A percentile compares a stretch with the other conserved stretches of the same genome.
These are phyloP conservation scores for Candida taoyuanica DNA, from an alignment of 805 yeast species.

Conservation along the genomic window DNA sequence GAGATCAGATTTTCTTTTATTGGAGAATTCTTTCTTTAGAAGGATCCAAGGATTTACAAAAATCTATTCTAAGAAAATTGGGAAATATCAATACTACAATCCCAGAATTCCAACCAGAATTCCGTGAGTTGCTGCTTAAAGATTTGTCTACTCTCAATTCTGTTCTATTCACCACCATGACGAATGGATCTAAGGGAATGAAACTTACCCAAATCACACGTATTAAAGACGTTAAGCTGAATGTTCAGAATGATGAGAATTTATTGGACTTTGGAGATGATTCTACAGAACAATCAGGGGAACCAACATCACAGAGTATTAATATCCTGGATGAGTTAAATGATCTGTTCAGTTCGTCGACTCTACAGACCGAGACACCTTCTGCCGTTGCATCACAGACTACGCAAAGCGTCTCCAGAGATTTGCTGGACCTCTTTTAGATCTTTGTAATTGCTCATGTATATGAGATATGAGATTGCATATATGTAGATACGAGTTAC, in stretches of 20 bases:
- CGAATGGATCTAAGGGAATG: constrained; percentile 31
- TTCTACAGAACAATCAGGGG: constrained; percentile 13
- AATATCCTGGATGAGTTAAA: background rate
- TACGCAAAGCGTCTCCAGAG: constrained; percentile 10
- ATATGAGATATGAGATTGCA: too few species aligned
- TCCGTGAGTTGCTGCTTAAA: constrained; percentile 62
- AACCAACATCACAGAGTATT: constrained; percentile 28
- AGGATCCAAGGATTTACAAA: constrained; percentile 33
- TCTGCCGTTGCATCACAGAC: constrained; percentile 1
- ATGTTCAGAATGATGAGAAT: constrained; percentile 82
- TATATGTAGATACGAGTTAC: too few species aligned
- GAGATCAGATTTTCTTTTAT: constrained; percentile 75
- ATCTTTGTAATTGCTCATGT: too few species aligned
- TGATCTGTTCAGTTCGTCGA: background rate
- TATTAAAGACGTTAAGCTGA: constrained; percentile 70
- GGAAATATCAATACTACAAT: constrained; percentile 74
- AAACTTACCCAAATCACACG: constrained; percentile 43
- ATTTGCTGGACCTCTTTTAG: constrained; percentile 22
- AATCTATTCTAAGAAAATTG: constrained; percentile 53
- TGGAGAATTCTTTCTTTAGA: constrained; percentile 68
- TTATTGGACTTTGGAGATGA: constrained; percentile 82
- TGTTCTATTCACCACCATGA: constrained; percentile 81
- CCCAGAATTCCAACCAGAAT: constrained; percentile 61
- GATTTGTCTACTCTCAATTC: constrained; percentile 85
- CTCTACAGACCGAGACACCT: constrained; percentile 1